A percentile compares a stretch with the other conserved stretches of the same genome.
Evolutionary conservation across 1,139 yeast species (phyloP).

Genomic region (Diutina neorugosa): DNA sequence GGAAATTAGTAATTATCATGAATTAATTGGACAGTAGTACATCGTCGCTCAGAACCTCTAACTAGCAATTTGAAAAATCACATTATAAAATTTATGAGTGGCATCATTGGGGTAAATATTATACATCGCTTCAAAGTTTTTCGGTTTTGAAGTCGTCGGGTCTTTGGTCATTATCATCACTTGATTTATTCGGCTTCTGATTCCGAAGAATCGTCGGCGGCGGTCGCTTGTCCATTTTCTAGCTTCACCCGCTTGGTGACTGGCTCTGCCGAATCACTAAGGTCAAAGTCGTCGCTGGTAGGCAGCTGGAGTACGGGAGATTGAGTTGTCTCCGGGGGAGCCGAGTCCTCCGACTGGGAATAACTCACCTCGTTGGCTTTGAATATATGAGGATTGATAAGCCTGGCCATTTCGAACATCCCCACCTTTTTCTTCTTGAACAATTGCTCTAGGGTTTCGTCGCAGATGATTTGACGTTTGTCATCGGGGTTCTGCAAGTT

Average conservation of each 20-base stretch:
- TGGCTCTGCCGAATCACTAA: background rate
- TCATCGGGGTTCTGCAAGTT: slow-evolving; percentile 61
- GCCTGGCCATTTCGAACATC: slow-evolving; percentile 59
- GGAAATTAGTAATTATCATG: too few relatives aligned
- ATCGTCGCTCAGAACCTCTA: too few relatives aligned
- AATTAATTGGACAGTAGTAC: too few relatives aligned
- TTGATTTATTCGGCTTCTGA: background rate
- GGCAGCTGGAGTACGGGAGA: background rate
- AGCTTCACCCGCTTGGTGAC: background rate
- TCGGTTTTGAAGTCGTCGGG: background rate
- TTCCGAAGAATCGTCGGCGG: background rate
- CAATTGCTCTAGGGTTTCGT: slow-evolving; percentile 43
- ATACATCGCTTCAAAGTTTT: background rate
- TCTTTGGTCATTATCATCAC: background rate
- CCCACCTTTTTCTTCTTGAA: slow-evolving; percentile 47
- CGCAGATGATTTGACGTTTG: slow-evolving; percentile 56
- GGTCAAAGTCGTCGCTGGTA: background rate
- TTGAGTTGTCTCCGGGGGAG: background rate
- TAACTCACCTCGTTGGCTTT: slow-evolving; percentile 12
- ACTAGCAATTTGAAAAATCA: too few relatives aligned
- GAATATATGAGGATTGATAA: slow-evolving; percentile 40
- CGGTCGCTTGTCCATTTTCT: background rate
- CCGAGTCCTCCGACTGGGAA: background rate
- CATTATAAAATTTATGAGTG: background rate
- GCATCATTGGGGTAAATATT: background rate